These are phyloP conservation scores for Entomortierella chlamydospora DNA, from an alignment of 192 early-diverging fungal genomes.

Conservation along the genomic window DNA sequence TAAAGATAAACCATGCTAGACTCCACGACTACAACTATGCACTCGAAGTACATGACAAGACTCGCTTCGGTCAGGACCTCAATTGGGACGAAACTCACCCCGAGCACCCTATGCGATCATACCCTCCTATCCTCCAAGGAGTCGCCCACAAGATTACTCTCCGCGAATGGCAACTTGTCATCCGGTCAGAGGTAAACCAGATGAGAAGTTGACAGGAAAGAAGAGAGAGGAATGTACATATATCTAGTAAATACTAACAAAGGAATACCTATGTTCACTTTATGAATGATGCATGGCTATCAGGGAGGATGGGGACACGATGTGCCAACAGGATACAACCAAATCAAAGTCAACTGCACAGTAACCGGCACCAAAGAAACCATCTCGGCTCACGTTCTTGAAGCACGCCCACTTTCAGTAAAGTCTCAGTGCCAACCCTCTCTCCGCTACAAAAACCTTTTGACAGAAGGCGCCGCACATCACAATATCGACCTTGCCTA, in stretches of 20 bases:
- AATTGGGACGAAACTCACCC: constrained; percentile 37
- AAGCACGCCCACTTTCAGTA: constrained; percentile 25
- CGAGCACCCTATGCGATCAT: constrained; percentile 20
- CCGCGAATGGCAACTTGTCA: constrained; percentile 42
- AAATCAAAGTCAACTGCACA: constrained; percentile 44
- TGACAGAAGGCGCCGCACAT: constrained; percentile 38
- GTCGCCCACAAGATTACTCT: constrained; percentile 45
- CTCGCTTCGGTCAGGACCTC: constrained; percentile 31
- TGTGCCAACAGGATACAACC: constrained; percentile 51
- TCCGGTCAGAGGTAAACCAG: constrained; percentile 34
- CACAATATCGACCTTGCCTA: constrained; percentile 36
- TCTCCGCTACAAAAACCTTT: constrained; percentile 43
- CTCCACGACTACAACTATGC: constrained; percentile 36
- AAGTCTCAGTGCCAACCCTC: constrained; percentile 36
- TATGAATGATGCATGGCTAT: too few relatives aligned
- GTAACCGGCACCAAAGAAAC: constrained; percentile 15
- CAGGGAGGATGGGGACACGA: constrained; percentile 54
- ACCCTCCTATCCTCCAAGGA: constrained; percentile 49
- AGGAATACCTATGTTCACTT: too few relatives aligned
- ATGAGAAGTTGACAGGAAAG: not conserved
- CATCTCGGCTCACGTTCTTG: constrained; percentile 35
- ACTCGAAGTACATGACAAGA: constrained; percentile 29
- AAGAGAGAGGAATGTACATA: not conserved
- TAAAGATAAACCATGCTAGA: constrained; percentile 12
- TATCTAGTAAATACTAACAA: too few relatives aligned